A percentile compares a stretch with the other conserved stretches of the same genome.
These are phyloP conservation scores for Nadsonia starkeyi-henricii DNA, from an alignment of 1,139 yeast genomes.

Conservation along the genomic window DNA sequence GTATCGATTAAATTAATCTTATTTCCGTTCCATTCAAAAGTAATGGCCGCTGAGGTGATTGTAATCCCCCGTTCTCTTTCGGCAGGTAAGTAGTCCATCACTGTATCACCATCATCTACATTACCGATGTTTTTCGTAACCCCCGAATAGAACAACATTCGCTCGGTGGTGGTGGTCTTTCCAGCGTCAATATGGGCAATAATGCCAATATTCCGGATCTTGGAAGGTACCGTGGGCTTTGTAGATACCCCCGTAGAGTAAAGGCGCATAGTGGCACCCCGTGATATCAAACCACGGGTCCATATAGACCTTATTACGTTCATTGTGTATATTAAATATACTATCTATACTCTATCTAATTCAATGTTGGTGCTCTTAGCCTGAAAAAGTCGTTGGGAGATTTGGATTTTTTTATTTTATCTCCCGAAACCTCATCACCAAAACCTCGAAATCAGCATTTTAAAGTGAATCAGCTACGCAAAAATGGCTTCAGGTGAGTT, in stretches of 20 bases:
- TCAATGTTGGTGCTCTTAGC: too few relatives aligned
- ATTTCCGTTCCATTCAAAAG: constrained; percentile 71
- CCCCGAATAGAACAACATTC: constrained; percentile 92
- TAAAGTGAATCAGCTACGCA: too few relatives aligned
- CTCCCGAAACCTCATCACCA: too few relatives aligned
- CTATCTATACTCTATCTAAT: too few relatives aligned
- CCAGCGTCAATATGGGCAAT: constrained; percentile 98
- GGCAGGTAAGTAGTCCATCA: constrained; percentile 81
- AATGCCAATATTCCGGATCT: constrained; percentile 74
- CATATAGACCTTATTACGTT: too few relatives aligned
- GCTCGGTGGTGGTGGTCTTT: constrained; percentile 92
- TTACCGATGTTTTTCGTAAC: constrained; percentile 80
- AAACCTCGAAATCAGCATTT: too few relatives aligned
- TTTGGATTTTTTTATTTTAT: too few relatives aligned
- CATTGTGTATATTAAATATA: too few relatives aligned
- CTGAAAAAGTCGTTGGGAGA: too few relatives aligned
- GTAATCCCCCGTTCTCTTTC: constrained; percentile 93
- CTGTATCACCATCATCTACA: constrained; percentile 95
- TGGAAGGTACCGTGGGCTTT: not conserved
- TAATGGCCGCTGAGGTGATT: constrained; percentile 90
- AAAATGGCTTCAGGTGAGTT: too few relatives aligned
- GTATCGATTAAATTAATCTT: constrained; percentile 84
- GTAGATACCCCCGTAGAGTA: not conserved
- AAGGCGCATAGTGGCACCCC: too few relatives aligned
- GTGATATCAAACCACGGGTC: too few relatives aligned